Conservation (phyloP, 306 rosid genomes). For the Ammopiptanthus mongolicus region DNA sequence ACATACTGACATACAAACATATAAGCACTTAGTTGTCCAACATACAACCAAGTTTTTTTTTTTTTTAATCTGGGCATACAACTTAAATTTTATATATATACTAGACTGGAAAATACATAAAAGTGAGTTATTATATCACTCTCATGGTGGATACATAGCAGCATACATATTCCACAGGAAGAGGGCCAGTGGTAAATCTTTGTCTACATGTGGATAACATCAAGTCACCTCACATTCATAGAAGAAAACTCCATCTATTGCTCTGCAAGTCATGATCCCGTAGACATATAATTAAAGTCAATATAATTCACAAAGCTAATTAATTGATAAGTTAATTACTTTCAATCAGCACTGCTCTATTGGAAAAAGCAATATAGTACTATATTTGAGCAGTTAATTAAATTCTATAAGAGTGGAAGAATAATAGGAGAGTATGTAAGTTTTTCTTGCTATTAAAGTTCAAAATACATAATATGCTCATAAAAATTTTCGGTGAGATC, state of each 20-base stretch:
- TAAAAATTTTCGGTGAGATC: too few relatives aligned
- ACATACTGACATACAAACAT: background rate
- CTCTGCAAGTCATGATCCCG: conserved; percentile 9
- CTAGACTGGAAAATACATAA: background rate
- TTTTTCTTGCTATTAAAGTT: too few relatives aligned
- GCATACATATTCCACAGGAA: background rate
- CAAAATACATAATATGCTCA: too few relatives aligned
- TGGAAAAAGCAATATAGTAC: too few relatives aligned
- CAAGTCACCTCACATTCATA: background rate
- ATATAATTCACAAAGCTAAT: too few relatives aligned
- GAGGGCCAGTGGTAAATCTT: background rate
- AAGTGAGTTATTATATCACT: background rate
- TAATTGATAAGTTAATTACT: too few relatives aligned
- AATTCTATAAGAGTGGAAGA: too few relatives aligned
- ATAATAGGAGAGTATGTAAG: too few relatives aligned
- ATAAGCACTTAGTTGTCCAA: background rate
- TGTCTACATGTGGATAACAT: background rate
- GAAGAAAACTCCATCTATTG: background rate
- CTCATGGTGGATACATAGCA: background rate
- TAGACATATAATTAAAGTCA: background rate
- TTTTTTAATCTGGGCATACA: too few relatives aligned
- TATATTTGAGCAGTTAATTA: too few relatives aligned
- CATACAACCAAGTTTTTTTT: background rate
- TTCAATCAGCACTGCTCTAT: too few relatives aligned
- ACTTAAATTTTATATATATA: background rate